Percentiles rank a stretch among this genome's conserved stretches.
Evolutionary conservation across 495 filamentous ascomycete genomes (phyloP).

Genomic region (Penicillium alfredii): DNA sequence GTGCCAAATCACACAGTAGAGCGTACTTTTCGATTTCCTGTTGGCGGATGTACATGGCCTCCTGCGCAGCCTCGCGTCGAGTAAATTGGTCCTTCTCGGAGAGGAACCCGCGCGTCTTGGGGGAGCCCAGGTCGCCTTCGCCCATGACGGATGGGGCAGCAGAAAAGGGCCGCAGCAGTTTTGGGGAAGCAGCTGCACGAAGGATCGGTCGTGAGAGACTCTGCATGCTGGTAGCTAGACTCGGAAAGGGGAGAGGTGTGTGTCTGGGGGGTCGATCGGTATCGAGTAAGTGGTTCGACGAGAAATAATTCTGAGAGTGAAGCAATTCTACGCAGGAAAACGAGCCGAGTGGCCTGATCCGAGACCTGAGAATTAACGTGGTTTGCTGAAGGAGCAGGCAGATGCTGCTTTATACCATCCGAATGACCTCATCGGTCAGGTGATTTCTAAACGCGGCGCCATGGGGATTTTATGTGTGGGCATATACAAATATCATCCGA

Average conservation of each 20-base stretch:
- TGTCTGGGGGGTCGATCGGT: constrained; percentile 5
- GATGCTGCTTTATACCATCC: too few species aligned
- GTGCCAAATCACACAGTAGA: too few species aligned
- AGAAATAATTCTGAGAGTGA: too few species aligned
- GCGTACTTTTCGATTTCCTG: constrained; percentile 77
- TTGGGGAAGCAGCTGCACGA: constrained; percentile 28
- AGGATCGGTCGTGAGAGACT: constrained; percentile 47
- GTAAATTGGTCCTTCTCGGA: constrained; percentile 73
- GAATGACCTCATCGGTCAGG: too few species aligned
- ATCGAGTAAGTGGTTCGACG: constrained; percentile 5
- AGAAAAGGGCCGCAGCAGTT: constrained; percentile 49
- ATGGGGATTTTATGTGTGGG: too few species aligned
- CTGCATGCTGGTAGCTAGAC: too few species aligned
- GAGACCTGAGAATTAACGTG: too few species aligned
- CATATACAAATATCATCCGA: too few species aligned
- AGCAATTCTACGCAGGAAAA: too few species aligned
- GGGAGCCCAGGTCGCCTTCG: constrained; percentile 56
- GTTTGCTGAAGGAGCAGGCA: too few species aligned
- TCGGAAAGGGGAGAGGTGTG: constrained; percentile 4
- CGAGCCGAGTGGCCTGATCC: too few species aligned
- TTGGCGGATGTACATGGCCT: constrained; percentile 68
- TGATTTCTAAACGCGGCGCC: too few species aligned
- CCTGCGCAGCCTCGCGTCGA: constrained; percentile 74
- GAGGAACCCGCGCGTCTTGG: constrained; percentile 42
- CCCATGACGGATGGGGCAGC: constrained; percentile 50